phyloP scores from a whole-genome alignment of 495 filamentous ascomycete species.

The Venustampulla echinocandica region DNA sequence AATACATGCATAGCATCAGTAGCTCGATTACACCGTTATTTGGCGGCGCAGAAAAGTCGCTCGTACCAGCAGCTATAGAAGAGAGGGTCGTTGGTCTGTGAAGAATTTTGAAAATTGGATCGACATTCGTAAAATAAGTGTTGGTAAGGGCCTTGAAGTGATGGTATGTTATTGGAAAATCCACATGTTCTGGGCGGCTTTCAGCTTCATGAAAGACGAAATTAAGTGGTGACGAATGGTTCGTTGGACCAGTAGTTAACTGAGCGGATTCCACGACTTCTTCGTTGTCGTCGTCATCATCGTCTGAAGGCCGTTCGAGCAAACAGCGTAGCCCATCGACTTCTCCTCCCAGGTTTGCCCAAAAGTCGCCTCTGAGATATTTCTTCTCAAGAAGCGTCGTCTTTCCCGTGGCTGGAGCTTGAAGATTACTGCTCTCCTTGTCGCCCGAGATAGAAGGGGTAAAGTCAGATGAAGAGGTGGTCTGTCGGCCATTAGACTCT shows the following conservation, averaged over 20 bases:
- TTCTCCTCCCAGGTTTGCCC: slow-evolving; percentile 9
- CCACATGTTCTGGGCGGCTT: slow-evolving; percentile 1
- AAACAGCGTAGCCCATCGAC: slow-evolving; percentile 9
- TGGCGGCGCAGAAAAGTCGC: background rate
- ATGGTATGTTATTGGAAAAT: slow-evolving; percentile 7
- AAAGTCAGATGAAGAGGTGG: slow-evolving; percentile 5
- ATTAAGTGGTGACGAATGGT: slow-evolving; percentile 6
- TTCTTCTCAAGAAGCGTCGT: slow-evolving; percentile 8
- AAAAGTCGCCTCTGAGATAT: slow-evolving; percentile 9
- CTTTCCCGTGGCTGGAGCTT: slow-evolving; percentile 9
- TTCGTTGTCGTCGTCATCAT: slow-evolving; percentile 11
- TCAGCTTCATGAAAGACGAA: slow-evolving; percentile 6
- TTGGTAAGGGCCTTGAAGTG: slow-evolving; percentile 2
- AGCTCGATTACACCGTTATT: slow-evolving; percentile 29
- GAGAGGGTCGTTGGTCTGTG: slow-evolving; percentile 30
- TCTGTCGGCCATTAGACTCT: slow-evolving; percentile 7
- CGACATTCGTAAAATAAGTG: slow-evolving; percentile 22
- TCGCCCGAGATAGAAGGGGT: slow-evolving; percentile 4
- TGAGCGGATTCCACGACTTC: slow-evolving; percentile 1
- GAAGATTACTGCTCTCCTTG: slow-evolving; percentile 10
- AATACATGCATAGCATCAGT: slow-evolving; percentile 38
- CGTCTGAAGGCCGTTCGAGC: slow-evolving; percentile 6
- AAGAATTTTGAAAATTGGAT: slow-evolving; percentile 35
- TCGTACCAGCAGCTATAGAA: slow-evolving; percentile 24
- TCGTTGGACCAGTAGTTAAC: slow-evolving; percentile 6